phyloP scores from a whole-genome alignment of 352 stramenopile species.

The Phytophthora pini region DNA sequence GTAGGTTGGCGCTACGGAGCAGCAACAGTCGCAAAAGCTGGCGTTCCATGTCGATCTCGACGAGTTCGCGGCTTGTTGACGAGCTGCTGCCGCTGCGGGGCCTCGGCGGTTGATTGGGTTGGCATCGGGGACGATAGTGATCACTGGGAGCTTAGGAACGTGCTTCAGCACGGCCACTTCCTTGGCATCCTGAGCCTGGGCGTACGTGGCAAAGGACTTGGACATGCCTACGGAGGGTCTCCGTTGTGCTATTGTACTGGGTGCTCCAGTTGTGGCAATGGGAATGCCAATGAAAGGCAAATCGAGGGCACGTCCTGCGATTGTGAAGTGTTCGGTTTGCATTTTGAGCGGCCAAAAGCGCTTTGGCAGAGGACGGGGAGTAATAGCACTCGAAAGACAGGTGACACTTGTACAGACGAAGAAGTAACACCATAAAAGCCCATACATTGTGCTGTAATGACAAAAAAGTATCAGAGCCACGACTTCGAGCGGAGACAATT shows the following conservation, averaged over 20 bases:
- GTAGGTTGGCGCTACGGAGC: conserved; percentile 38
- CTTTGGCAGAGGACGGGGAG: conserved; percentile 5
- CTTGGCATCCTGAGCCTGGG: conserved; percentile 3
- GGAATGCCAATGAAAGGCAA: conserved; percentile 34
- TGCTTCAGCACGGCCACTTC: conserved; percentile 10
- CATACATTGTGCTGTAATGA: not conserved
- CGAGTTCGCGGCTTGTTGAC: conserved; percentile 13
- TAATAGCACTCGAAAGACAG: conserved; percentile 11
- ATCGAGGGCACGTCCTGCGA: conserved; percentile 26
- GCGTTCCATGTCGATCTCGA: conserved; percentile 28
- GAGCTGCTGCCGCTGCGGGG: conserved; percentile 5
- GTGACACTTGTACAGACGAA: not conserved
- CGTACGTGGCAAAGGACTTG: conserved; percentile 9
- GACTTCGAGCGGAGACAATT: conserved; percentile 19
- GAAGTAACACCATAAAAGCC: conserved; percentile 12
- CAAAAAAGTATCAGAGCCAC: conserved; percentile 4
- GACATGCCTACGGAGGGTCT: conserved; percentile 9
- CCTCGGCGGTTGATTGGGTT: conserved; percentile 15
- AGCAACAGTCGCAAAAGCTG: conserved; percentile 39
- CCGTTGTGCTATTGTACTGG: conserved; percentile 23
- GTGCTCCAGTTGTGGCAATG: conserved; percentile 22
- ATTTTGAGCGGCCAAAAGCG: not conserved
- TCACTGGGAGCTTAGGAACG: conserved; percentile 20
- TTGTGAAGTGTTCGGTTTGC: conserved; percentile 25
- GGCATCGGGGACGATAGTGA: conserved; percentile 26